Evolutionary conservation across 1,284 basidiomycete species (phyloP), one percentile per base, ranked within the genome.

Genomic region (Nidula niveotomentosa): DNA sequence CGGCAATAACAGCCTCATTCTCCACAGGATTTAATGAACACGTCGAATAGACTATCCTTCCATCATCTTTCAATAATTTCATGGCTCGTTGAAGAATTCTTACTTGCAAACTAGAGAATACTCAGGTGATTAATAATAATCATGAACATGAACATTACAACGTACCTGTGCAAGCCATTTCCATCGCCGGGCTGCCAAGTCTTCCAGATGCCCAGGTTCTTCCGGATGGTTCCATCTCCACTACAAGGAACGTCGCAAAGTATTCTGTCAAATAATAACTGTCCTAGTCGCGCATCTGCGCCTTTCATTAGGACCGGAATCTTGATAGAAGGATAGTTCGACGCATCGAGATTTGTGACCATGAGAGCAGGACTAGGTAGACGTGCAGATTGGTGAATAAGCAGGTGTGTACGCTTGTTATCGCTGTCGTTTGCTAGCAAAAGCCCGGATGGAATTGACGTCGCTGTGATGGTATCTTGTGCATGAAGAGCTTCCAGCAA

Each of bases 1-100:
- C 90, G 1, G 93, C 91, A 35, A 99, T 80, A 56, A 99, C 96
- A 7, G 97, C 94, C 73, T 99, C 97, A 70, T 99, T 98, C 74
- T 99, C 97, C 34, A 96, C 82, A 1, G 96, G 97, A 72, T 99
- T 99, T 64, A 99, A 79, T 1, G 96, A 98, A 70, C 97, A 99
- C 0, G 96, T 99, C 3, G 96, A 99, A 73, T 99, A 99, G 30
- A 98, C 96, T 56, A 99, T 89, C 37, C 93, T 86, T 9, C 96
- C 96, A 36, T 90, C 87, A 3, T 85, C 83, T 60, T 90, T 88
- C 46, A 99, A 83, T 74, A 98, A 83, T 57, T 88, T 86, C 88
- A 99, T 96, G 4, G 91, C 96, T 13, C 96, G 89, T 60, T 91
- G 80, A 15, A 99, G 81, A 61, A 99, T 98, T 18, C 96, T 90